Base-by-base conservation (phyloP, 148 eudicot species). In the Nepenthes mirabilis region DNA sequence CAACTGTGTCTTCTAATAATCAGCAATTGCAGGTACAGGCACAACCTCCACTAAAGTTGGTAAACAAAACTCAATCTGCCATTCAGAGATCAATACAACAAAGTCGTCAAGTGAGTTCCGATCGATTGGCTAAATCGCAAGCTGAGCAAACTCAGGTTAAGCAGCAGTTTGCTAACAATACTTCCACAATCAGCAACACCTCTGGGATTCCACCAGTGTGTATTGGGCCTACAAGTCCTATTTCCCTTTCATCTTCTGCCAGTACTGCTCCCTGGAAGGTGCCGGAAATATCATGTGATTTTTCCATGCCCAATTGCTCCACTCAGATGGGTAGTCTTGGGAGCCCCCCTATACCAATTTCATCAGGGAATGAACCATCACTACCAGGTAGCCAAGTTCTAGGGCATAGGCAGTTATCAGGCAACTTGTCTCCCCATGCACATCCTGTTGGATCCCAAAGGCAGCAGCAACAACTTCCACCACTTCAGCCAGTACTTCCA, bases 11-110 rank as follows among this genome's bases (percentile, higher is more conserved):
- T 59, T 75, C 83, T 61, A 70, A 72, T 65, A 79, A 73, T 64
- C 93, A 72, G 51, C 88, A 63, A 14, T 58, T 66, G 55, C 70
- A 70, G 59, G 77, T 65, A 49, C 69, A 73, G 64, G 67, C 68
- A 48, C 72, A 66, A 45, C 72, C 77, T 40, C 68, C 73, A 43
- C 67, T 68, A 48, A 87, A 91, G 76, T 45, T 60, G 37, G 70
- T 59, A 45, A 79, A 67, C 65, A 87, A 71, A 68, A 71, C 72
- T 74, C 89, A 75, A 59, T 59, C 75, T 54, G 34, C 72, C 66
- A 65, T 56, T 66, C 82, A 83, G 63, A 75, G 77, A 65, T 48
- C 77, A 50, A 59, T 55, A 57, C 80, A 82, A 40, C 83, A 73
- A 65, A 80, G 77, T 52, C 72, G 68, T 53, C 80, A 67, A 52